These are phyloP conservation scores for Polygonum aviculare DNA, from an alignment of 148 eudicot species.

Conservation along the genomic window DNA sequence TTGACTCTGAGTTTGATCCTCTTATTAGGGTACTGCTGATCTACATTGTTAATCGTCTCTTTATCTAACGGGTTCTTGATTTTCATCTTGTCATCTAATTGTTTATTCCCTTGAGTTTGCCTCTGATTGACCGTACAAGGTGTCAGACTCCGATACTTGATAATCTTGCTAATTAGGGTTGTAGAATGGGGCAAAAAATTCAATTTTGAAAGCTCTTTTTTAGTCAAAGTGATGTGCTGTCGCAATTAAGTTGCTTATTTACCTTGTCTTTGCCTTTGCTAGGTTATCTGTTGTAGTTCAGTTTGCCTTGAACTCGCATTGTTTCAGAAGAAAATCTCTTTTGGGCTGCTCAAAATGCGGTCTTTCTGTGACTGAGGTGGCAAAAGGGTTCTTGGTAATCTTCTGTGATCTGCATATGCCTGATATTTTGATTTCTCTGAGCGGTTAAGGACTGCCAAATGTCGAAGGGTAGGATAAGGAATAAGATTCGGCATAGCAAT, in stretches of 20 bases:
- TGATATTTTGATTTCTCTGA: slow-evolving; percentile 16
- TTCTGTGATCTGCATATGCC: slow-evolving; percentile 17
- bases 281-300: not conserved
- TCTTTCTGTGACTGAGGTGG: not conserved
- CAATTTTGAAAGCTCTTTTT: not conserved
- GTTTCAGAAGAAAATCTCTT: not conserved
- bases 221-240: not conserved
- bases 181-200: not conserved
- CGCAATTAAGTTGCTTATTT: not conserved
- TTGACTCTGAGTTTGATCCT: not conserved
- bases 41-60: not conserved
- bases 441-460: slow-evolving; percentile 22
- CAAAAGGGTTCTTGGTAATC: slow-evolving; percentile 1
- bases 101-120: not conserved
- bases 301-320: not conserved
- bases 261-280: not conserved
- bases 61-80: not conserved
- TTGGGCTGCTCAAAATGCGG: not conserved
- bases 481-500: slow-evolving; percentile 54
- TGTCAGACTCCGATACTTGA: not conserved
- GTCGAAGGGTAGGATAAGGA: slow-evolving; percentile 75
- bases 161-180: slow-evolving; percentile 1
- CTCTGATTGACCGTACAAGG: not conserved
- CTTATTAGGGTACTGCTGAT: slow-evolving; percentile 1
- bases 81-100: not conserved